Evolutionary conservation across 2,329 filamentous ascomycete species (phyloP), one percentile per base, ranked within the genome.

Genomic region (Diaporthe velutina): DNA sequence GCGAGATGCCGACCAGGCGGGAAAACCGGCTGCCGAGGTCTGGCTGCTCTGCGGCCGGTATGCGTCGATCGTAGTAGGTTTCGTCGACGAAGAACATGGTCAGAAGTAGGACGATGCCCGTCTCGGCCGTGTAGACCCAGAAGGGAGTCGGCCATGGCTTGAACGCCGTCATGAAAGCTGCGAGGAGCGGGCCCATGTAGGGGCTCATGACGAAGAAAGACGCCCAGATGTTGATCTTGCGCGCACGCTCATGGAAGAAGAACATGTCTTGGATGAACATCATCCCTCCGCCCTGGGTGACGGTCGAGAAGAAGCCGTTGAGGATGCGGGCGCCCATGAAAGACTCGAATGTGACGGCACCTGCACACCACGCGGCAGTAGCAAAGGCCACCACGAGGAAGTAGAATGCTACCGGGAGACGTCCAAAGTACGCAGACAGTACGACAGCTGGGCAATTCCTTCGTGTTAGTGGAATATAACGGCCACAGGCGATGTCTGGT

Each of bases 201-300:
- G 83, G 88, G 22, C 81, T 83, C 15, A 84, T 79, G 70, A 86
- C 80, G 77, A 85, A 83, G 74, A 84, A 82, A 4, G 82, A 80
- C 77, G 85, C 85, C 86, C 86, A 88, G 50, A 88, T 81, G 67
- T 86, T 86, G 75, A 88, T 88, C 79, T 88, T 88, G 30, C 86
- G 80, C 0, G 87, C 86, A 48, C 88, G 83, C 76, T 91, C 86
- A 77, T 91, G 90, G 80, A 90, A 90, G 82, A 90, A 91, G 83
- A 90, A 92, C 74, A 90, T 84, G 79, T 91, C 90, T 71, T 90
- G 87, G 79, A 90, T 87, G 78, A 87, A 87, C 77, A 88, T 87
- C 70, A 90, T 82, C 13, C 86, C 87, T 22, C 84, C 83, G 6
- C 82, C 84, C 74, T 87, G 86, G 10, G 81, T 79, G 10, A 85